Evolutionary conservation across 1,139 yeast species (phyloP).

Genomic region (Magnusiomyces magnusii): DNA sequence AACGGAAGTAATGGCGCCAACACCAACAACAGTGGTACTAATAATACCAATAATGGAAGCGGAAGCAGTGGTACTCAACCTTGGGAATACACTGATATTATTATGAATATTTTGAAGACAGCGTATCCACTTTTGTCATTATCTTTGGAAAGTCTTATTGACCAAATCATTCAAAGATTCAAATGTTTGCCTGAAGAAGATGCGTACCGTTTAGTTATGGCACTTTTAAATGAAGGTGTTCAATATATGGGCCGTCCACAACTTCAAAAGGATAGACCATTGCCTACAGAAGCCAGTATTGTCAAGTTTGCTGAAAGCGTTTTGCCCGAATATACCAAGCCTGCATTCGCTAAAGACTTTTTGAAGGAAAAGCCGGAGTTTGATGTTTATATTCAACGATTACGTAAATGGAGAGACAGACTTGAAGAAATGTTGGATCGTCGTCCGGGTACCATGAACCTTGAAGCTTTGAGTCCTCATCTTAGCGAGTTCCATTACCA

Average conservation of each 20-base stretch:
- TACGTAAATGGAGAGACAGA: constrained; percentile 89
- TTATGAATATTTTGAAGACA: constrained; percentile 90
- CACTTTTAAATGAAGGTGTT: constrained; percentile 87
- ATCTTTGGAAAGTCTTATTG: constrained; percentile 89
- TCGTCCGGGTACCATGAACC: constrained; percentile 65
- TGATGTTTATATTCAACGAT: constrained; percentile 73
- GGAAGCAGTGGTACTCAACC: constrained; percentile 48
- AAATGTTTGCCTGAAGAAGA: constrained; percentile 96
- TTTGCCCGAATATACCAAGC: constrained; percentile 79
- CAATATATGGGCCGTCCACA: constrained; percentile 75
- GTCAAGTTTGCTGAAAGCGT: constrained; percentile 90
- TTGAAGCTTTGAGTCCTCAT: constrained; percentile 91
- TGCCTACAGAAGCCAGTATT: constrained; percentile 85
- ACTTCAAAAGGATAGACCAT: constrained; percentile 80
- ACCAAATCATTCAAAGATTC: constrained; percentile 89
- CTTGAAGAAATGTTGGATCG: constrained; percentile 81
- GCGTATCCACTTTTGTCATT: constrained; percentile 92
- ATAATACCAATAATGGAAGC: too few relatives aligned
- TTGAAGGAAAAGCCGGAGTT: constrained; percentile 82
- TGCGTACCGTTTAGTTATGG: constrained; percentile 88
- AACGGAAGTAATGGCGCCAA: constrained; percentile 27
- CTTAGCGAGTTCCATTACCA: constrained; percentile 96
- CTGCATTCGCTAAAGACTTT: constrained; percentile 89
- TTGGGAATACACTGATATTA: constrained; percentile 93
- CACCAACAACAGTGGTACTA: constrained; percentile 18